Conservation (phyloP, 1,284 basidiomycete species). For the Cutaneotrichosporon mucoides region DNA sequence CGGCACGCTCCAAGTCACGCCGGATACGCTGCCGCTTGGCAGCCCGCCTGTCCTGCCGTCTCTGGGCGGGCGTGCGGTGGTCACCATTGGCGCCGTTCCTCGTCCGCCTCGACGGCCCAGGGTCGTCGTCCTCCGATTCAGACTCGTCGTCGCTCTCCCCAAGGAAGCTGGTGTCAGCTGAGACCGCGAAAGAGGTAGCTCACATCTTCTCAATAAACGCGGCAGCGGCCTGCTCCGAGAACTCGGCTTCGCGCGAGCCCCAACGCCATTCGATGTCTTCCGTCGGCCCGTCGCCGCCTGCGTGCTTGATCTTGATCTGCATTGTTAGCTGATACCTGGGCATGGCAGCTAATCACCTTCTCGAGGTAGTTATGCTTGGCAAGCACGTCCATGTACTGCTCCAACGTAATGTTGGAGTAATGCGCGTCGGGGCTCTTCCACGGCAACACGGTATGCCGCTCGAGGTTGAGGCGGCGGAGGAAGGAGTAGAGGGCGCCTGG, state of each 20-base stretch:
- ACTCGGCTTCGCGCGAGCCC: slow-evolving; percentile 47
- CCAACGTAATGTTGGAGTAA: slow-evolving; percentile 31
- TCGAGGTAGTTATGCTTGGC: slow-evolving; percentile 42
- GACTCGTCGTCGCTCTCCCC: slow-evolving; percentile 9
- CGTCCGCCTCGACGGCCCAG: slow-evolving; percentile 8
- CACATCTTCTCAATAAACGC: slow-evolving; percentile 43
- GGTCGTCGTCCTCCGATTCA: slow-evolving; percentile 26
- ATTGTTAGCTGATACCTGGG: background rate
- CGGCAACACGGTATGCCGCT: slow-evolving; percentile 39
- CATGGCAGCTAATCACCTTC: slow-evolving; percentile 23
- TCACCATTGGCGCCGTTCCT: background rate
- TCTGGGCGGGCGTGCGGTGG: slow-evolving; percentile 2
- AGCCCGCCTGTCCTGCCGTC: slow-evolving; percentile 8
- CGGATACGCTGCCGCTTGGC: slow-evolving; percentile 28
- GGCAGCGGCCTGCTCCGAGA: slow-evolving; percentile 41
- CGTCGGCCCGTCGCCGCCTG: background rate
- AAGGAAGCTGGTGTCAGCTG: slow-evolving; percentile 12
- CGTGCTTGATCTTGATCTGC: background rate
- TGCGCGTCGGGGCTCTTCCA: slow-evolving; percentile 31
- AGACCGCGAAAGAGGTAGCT: slow-evolving; percentile 12
- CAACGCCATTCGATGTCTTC: slow-evolving; percentile 39
- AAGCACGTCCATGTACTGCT: slow-evolving; percentile 43
- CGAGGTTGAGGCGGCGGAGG: slow-evolving; percentile 34
- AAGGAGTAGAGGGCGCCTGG: slow-evolving; percentile 32
- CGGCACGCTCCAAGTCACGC: slow-evolving; percentile 37